Evolutionary conservation across 176 grass and related monocot genomes (phyloP).

Genomic region (Canna indica): DNA sequence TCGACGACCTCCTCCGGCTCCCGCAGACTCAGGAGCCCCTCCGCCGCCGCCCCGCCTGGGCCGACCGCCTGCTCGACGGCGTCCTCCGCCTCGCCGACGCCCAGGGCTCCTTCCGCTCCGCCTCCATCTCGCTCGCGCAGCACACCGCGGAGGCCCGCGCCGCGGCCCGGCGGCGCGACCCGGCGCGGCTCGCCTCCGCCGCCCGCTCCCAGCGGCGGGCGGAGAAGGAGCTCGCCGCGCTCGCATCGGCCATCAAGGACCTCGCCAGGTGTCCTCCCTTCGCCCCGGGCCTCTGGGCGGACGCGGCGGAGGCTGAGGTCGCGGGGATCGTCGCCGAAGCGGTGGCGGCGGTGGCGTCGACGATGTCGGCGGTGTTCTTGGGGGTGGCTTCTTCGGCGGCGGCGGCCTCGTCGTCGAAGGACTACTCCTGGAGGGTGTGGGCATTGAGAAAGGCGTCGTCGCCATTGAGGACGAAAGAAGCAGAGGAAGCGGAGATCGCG

Average conservation of each 20-base stretch:
- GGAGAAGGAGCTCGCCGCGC: conserved; percentile 40
- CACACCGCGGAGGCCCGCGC: conserved; percentile 32
- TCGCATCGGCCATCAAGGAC: conserved; percentile 9
- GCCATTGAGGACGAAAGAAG: neutral
- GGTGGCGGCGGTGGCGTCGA: neutral
- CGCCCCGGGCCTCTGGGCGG: neutral
- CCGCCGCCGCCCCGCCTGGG: neutral
- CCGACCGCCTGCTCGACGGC: conserved; percentile 47
- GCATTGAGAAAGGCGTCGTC: neutral
- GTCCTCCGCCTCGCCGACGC: conserved; percentile 68
- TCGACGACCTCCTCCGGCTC: conserved; percentile 39
- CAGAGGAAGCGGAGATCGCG: neutral
- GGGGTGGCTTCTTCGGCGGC: neutral
- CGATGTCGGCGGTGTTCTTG: neutral
- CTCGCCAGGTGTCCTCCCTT: conserved; percentile 4
- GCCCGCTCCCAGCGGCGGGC: conserved; percentile 23
- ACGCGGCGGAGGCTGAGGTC: conserved; percentile 38
- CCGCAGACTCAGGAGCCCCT: conserved; percentile 35
- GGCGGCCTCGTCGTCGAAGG: neutral
- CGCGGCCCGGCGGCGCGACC: conserved; percentile 39
- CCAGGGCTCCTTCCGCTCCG: conserved; percentile 43
- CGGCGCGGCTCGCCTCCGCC: conserved; percentile 19
- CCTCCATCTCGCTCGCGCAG: conserved; percentile 40
- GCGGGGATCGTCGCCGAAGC: neutral
- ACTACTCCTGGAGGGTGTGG: neutral